Base-by-base conservation (phyloP, 495 filamentous ascomycete genomes). In the Cercophora scortea region DNA sequence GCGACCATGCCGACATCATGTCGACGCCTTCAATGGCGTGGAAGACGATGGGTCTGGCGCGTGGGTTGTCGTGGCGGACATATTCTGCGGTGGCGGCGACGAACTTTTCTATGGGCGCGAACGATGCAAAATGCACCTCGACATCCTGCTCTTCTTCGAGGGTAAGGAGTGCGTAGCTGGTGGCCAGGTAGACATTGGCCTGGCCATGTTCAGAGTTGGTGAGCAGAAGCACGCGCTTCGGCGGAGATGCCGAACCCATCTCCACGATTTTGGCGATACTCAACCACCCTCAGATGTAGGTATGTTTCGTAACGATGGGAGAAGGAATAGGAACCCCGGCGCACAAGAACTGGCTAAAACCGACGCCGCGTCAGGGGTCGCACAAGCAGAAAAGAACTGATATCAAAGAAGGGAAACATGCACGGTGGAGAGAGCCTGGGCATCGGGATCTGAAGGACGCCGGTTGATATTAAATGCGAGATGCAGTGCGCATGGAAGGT, bases 131-230 rank as follows among this genome's bases (percentile, higher is more conserved):
- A 49, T 82, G 78, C 4, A 82, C 65, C 19, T 74, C 66, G 32
- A 77, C 69, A 11, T 71, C 69, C 25, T 2, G 25, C 10, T 55
- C 51, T 18, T 61, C 55, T 2, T 32, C 6, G 19, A 66, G 60
- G 7, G 61, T 56, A 25, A 79, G 59, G 1, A 82, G 71, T 47
- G 78, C 77, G 25, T 79, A 71, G 17, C 69, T 69, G 1, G 76
- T 70, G 9, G 79, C 79, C 1, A 83, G 70, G 35, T 73, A 69
- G 19, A 81, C 75, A 57, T 81, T 81, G 25, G 74, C 72, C 50
- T 80, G 76, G 15, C 79, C 79, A 48, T 75, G 68, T 53, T 81
- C 79, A 41, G 74, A 73, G 64, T 76, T 79, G 6, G 79, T 78
- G 51, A 83, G 60, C 46, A 82, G 74, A 9, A 82, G 64, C 13